phyloP scores from a whole-genome alignment of 1,139 yeast genomes.

The Pichia sp. region DNA sequence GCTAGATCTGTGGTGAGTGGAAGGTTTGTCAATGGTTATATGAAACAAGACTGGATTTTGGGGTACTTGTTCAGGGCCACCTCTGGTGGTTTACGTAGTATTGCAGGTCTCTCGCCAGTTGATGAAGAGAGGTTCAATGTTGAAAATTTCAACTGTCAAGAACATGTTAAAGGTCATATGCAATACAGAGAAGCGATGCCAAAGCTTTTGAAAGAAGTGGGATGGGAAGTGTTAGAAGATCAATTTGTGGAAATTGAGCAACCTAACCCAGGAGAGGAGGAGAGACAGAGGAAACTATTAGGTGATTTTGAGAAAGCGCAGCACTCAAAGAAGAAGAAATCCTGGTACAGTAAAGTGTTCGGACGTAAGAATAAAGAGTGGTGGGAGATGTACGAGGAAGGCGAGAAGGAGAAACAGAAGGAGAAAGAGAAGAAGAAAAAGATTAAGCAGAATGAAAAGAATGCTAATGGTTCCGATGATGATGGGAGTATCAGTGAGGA shows the following conservation, averaged over 20 bases:
- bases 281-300: conserved; percentile 72
- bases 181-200: conserved; percentile 94
- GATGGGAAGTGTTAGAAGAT: conserved; percentile 81
- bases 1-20: conserved; percentile 91
- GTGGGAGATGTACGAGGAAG: conserved; percentile 70
- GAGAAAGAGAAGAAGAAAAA: conserved; percentile 12
- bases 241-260: conserved; percentile 95
- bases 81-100: conserved; percentile 84
- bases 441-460: not conserved
- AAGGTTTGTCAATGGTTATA: conserved; percentile 80
- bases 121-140: conserved; percentile 33
- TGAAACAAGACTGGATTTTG: conserved; percentile 91
- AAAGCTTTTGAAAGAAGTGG: conserved; percentile 54
- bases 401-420: conserved; percentile 24
- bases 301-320: conserved; percentile 83
- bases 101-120: conserved; percentile 83
- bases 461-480: not conserved
- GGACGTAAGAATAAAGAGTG: conserved; percentile 76
- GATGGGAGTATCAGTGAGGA: not conserved
- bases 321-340: conserved; percentile 39
- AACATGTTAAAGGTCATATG: conserved; percentile 91
- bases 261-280: conserved; percentile 84
- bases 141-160: conserved; percentile 85
- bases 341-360: conserved; percentile 57
- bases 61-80: conserved; percentile 96